Base-by-base conservation (phyloP, 768 basidiomycete species). In the Suillus subaureus region DNA sequence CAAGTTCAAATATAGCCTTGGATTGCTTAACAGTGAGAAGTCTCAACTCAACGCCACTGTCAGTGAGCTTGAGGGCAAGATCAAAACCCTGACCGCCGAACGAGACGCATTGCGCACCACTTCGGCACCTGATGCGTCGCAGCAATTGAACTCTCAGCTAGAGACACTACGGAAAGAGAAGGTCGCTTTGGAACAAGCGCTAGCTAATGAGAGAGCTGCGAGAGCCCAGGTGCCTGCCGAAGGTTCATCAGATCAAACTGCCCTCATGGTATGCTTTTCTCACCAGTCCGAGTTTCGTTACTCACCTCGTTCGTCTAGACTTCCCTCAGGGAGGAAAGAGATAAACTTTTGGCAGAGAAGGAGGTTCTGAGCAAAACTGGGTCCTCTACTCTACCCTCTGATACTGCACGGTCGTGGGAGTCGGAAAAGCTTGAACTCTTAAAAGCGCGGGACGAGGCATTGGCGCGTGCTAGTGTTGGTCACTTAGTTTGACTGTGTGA, bases 291-390 rank as follows among this genome's bases (percentile, higher is more conserved):
- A n/a, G 4, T 6, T n/a, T 1, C 6, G 6, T 35, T 33, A 43
- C 56, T 35, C 68, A 57, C 70, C n/a, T 21, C 21, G 21, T 26
- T 51, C 21, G 43, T 68, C 7, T 45, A 92, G 89, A 78, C 83
- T 61, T 68, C 81, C 55, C 74, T 92, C 33, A 81, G 76, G 62
- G 81, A 83, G 52, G 88, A 94, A 74, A 81, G 86, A 60, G 90
- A 91, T 70, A 81, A 79, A 60, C 76, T 93, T 21, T 77, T 89
- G 33, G 82, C 81, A 0, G 90, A 90, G 71, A 90, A 87, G 71
- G 82, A 83, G 64, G 75, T 77, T 26, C 68, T 75, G 63, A 72
- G 66, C 42, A 63, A 76, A n/a, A 37, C 78, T 2, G 51, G 51
- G 26, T 66, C 68, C 26, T n/a, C 64, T 7, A 64, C 71, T 23